These are phyloP conservation scores for Periconia macrospinosa DNA, from an alignment of 2,329 filamentous ascomycete species.

Conservation along the genomic window DNA sequence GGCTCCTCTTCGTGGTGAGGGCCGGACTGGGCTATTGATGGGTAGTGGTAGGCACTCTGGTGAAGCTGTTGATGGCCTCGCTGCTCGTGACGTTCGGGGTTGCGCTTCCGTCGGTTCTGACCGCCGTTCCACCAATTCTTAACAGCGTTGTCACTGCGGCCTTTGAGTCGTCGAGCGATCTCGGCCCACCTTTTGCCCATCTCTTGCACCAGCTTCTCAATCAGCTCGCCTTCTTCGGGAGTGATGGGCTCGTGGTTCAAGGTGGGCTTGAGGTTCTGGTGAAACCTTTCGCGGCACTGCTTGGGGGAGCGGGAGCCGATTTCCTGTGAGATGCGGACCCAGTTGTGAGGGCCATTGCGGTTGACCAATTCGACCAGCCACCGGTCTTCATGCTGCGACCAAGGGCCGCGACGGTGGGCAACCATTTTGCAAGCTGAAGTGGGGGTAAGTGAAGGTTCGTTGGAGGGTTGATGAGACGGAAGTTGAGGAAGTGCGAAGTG, in stretches of 20 bases:
- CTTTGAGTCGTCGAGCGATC: slow-evolving; percentile 78
- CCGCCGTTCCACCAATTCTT: slow-evolving; percentile 99
- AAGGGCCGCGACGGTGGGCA: slow-evolving; percentile 74
- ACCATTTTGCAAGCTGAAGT: slow-evolving; percentile 40
- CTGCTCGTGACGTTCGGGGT: slow-evolving; percentile 36
- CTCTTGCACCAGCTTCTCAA: slow-evolving; percentile 74
- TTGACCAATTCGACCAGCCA: slow-evolving; percentile 71
- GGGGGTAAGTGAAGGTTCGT: neutral
- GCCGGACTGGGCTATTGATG: slow-evolving; percentile 19
- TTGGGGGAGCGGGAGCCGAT: slow-evolving; percentile 83
- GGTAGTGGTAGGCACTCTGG: slow-evolving; percentile 37
- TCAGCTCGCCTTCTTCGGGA: slow-evolving; percentile 72
- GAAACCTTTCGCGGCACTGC: slow-evolving; percentile 91
- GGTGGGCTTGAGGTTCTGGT: slow-evolving; percentile 88
- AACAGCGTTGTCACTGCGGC: slow-evolving; percentile 90
- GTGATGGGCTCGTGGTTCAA: slow-evolving; percentile 77
- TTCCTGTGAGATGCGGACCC: slow-evolving; percentile 80
- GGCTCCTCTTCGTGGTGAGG: slow-evolving; percentile 28
- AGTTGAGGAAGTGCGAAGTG: neutral
- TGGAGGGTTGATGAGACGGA: neutral
- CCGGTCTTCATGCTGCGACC: slow-evolving; percentile 77
- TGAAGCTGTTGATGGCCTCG: slow-evolving; percentile 30
- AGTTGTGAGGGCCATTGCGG: slow-evolving; percentile 77
- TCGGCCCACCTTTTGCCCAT: slow-evolving; percentile 92
- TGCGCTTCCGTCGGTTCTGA: slow-evolving; percentile 72